Evolutionary conservation across 2,329 filamentous ascomycete genomes (phyloP).

Genomic region (Calonectria hongkongensis): DNA sequence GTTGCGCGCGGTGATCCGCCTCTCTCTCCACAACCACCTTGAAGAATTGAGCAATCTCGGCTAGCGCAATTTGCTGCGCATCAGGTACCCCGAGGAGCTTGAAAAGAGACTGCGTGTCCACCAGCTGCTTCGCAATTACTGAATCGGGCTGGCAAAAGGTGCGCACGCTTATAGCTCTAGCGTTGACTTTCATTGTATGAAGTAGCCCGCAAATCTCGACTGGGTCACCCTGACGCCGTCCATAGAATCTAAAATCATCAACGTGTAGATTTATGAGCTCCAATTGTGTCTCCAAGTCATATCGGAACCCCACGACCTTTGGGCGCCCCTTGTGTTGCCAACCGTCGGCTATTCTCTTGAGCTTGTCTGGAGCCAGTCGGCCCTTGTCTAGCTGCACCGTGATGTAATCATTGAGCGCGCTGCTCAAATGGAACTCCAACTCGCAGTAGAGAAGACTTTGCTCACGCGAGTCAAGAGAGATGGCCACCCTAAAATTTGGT

Average conservation of each 20-base stretch:
- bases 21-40: slow-evolving; percentile 71
- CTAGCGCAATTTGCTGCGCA: slow-evolving; percentile 66
- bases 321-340: slow-evolving; percentile 74
- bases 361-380: slow-evolving; percentile 70
- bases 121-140: slow-evolving; percentile 74
- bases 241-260: slow-evolving; percentile 73
- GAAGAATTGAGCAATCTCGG: slow-evolving; percentile 73
- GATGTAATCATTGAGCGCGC: slow-evolving; percentile 71
- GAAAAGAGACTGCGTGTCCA: slow-evolving; percentile 71
- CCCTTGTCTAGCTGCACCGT: slow-evolving; percentile 72
- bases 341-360: slow-evolving; percentile 69
- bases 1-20: slow-evolving; percentile 54
- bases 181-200: slow-evolving; percentile 71
- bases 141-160: slow-evolving; percentile 76
- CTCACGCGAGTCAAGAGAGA: slow-evolving; percentile 73
- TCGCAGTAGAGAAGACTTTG: slow-evolving; percentile 77
- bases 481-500: slow-evolving; percentile 60
- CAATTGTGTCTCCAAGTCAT: slow-evolving; percentile 77
- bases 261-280: slow-evolving; percentile 71
- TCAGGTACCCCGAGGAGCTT: slow-evolving; percentile 68
- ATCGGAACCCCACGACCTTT: slow-evolving; percentile 74
- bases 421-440: slow-evolving; percentile 73
- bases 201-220: slow-evolving; percentile 69
- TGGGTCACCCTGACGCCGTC: slow-evolving; percentile 64
- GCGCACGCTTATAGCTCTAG: slow-evolving; percentile 70